phyloP scores from a whole-genome alignment of 176 grass and related monocot species.

The Musa acuminata region DNA sequence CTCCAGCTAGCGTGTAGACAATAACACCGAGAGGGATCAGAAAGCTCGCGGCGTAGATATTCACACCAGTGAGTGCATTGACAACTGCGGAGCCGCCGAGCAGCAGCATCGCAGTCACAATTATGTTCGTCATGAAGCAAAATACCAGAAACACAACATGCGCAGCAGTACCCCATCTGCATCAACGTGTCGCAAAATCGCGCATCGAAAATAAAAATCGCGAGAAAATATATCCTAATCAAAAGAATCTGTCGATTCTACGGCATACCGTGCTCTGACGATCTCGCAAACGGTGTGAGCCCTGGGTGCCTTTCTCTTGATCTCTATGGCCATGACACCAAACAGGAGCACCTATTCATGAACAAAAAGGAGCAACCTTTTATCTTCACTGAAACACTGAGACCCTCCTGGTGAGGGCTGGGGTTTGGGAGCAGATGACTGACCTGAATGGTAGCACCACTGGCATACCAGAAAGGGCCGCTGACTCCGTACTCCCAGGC shows the following conservation, averaged over 20 bases:
- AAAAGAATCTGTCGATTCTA: background rate
- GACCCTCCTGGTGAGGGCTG: background rate
- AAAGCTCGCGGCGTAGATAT: slow-evolving; percentile 68
- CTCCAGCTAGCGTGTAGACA: slow-evolving; percentile 63
- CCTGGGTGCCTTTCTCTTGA: slow-evolving; percentile 71
- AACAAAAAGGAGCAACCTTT: background rate
- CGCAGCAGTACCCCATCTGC: slow-evolving; percentile 46
- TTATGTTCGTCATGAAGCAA: slow-evolving; percentile 66
- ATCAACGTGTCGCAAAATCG: background rate
- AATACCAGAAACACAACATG: slow-evolving; percentile 57
- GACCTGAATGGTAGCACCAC: slow-evolving; percentile 65
- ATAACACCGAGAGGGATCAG: slow-evolving; percentile 71
- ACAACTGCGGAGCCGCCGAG: slow-evolving; percentile 63
- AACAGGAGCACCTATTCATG: slow-evolving; percentile 48
- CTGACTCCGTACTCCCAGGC: slow-evolving; percentile 75
- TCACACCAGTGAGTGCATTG: slow-evolving; percentile 61
- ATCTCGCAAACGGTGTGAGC: slow-evolving; percentile 75
- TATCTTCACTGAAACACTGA: slow-evolving; percentile 4
- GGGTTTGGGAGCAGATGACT: background rate
- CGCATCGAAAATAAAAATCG: background rate
- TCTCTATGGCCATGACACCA: slow-evolving; percentile 71
- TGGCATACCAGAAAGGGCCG: slow-evolving; percentile 71
- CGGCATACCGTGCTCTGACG: slow-evolving; percentile 35
- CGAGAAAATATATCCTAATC: background rate
- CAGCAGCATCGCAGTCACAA: slow-evolving; percentile 69